Evolutionary conservation across 2,329 filamentous ascomycete genomes (phyloP).

Genomic region (Simplicillium aogashimaense): DNA sequence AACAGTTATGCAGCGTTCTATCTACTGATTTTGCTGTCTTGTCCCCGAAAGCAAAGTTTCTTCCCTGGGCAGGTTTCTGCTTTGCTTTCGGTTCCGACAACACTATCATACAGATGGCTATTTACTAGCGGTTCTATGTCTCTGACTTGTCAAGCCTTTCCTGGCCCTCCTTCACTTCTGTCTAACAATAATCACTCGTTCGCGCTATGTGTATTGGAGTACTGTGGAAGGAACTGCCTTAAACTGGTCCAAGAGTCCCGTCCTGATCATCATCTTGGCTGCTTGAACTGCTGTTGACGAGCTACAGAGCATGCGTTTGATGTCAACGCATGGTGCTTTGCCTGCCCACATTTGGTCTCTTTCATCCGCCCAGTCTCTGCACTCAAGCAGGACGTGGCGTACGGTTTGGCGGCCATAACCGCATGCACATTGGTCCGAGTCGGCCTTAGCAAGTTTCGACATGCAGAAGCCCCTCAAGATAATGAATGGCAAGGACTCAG

Average conservation of each 20-base stretch:
- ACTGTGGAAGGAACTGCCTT: constrained; percentile 14
- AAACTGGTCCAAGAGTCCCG: constrained; percentile 18
- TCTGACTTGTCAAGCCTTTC: constrained; percentile 14
- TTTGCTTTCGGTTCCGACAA: neutral
- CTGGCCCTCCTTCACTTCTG: constrained; percentile 16
- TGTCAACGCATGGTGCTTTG: constrained; percentile 11
- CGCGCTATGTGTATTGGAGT: constrained; percentile 11
- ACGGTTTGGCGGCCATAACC: constrained; percentile 15
- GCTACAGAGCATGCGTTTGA: constrained; percentile 22
- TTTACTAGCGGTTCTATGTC: constrained; percentile 15
- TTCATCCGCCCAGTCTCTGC: constrained; percentile 16
- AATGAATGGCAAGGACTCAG: too few species aligned
- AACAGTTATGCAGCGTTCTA: neutral
- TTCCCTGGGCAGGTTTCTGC: neutral
- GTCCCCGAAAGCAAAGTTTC: neutral
- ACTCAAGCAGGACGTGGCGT: constrained; percentile 18
- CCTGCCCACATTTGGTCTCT: constrained; percentile 13
- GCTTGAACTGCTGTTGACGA: constrained; percentile 19
- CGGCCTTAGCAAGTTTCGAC: constrained; percentile 9
- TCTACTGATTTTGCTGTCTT: neutral
- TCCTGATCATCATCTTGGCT: constrained; percentile 22
- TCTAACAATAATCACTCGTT: constrained; percentile 15
- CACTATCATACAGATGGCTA: constrained; percentile 3
- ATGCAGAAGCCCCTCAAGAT: too few species aligned
- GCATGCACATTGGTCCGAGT: constrained; percentile 17